These are phyloP conservation scores for Skeletonema menzelii DNA, from an alignment of 108 stramenopile species.

Conservation along the genomic window DNA sequence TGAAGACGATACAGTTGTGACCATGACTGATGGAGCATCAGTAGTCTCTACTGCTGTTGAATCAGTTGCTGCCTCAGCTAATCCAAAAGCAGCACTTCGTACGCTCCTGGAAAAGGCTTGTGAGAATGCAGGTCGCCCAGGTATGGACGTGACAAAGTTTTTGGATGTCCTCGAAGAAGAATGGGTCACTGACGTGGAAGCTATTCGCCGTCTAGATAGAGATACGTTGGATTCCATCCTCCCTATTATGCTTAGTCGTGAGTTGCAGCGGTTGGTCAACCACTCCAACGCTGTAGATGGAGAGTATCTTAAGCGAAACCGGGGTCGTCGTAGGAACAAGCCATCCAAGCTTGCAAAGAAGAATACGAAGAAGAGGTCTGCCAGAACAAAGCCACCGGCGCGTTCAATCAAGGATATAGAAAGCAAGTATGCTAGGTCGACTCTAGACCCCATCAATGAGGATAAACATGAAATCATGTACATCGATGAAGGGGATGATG, in stretches of 20 bases:
- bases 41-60: not conserved
- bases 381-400: conserved; percentile 15
- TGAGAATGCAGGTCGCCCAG: conserved; percentile 42
- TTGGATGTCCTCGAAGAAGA: conserved; percentile 39
- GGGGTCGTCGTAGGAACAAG: conserved; percentile 6
- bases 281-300: conserved; percentile 40
- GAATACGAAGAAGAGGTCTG: conserved; percentile 31
- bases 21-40: not conserved
- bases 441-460: conserved; percentile 23
- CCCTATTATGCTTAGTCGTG: conserved; percentile 44
- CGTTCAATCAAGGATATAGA: too few species aligned
- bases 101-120: conserved; percentile 44
- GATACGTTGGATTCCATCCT: conserved; percentile 37
- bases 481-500: conserved; percentile 8
- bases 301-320: conserved; percentile 24
- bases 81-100: conserved; percentile 7
- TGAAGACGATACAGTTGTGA: too few species aligned
- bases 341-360: conserved; percentile 21
- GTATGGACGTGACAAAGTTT: conserved; percentile 36
- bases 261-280: conserved; percentile 38
- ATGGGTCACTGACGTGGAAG: conserved; percentile 53
- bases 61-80: not conserved
- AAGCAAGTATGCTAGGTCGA: not conserved
- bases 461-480: not conserved
- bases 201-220: conserved; percentile 38